Base-by-base conservation (phyloP, 306 rosid genomes). In the Lathyrus sativus region DNA sequence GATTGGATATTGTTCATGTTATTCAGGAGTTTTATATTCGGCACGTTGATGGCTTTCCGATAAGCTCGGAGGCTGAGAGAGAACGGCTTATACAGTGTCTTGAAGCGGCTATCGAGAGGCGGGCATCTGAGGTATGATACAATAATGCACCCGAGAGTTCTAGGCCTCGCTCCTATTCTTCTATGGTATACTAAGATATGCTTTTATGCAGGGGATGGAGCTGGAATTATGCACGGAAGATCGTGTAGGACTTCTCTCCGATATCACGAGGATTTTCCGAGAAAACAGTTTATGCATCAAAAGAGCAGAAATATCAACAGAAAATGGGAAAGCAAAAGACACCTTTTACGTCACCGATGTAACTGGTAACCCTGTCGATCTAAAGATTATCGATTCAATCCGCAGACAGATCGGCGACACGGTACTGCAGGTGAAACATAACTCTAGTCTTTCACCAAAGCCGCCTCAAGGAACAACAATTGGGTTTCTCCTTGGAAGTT, bases 41-140 rank as follows among this genome's bases (percentile, higher is more conserved):
- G 60, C 99, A 93, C 74, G 79, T 88, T 6, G 99, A 93, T 73
- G 99, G 99, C 9, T 74, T 84, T 19, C 97, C 99, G 67, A 87
- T 93, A 67, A 85, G 86, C 74, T 90, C 96, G 2, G 96, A 93
- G 79, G 95, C 96, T 1, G 99, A 93, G 68, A 82, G 95, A 51
- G 95, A 90, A 33, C 84, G 99, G 2, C 91, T 93, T 9, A 81
- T 73, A 38, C 93, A 81, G 72, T 93, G 98, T 78, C 93, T 93
- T 53, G 96, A 90, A 84, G 98, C 98, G 44, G 97, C 99, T 67
- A 88, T 93, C 37, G 90, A 93, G 73, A 90, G 99, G 80, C 83
- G 99, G 33, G 97, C 85, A 60, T 86, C 68, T 6, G 97, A 93
- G 99, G 99, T 86, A 49, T 60, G 50, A 46, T 18, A 68, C 28